Percentiles rank a stretch among this genome's conserved stretches.
These are phyloP conservation scores for Umbelopsis ramanniana DNA, from an alignment of 192 early-diverging fungal genomes.

Conservation along the genomic window DNA sequence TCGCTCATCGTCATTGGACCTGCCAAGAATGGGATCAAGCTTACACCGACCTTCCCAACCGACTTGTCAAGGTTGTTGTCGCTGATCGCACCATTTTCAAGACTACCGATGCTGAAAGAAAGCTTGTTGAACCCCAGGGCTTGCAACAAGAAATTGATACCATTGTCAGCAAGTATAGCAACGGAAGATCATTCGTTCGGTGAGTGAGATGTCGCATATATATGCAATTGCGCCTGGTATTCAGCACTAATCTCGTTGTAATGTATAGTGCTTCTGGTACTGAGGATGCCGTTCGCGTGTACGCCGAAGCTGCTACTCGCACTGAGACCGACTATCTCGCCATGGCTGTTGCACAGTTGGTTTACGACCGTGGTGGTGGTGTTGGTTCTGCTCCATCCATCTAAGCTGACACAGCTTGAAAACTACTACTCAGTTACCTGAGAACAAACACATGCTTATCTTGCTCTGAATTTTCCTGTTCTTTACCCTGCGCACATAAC, in stretches of 20 bases:
- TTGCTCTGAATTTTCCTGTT: no score
- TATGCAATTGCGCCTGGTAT: background rate
- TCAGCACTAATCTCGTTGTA: background rate
- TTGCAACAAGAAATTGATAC: constrained; percentile 87
- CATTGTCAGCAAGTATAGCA: constrained; percentile 80
- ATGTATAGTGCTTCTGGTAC: constrained; percentile 87
- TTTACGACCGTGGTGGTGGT: constrained; percentile 94
- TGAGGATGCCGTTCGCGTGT: constrained; percentile 98
- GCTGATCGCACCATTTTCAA: constrained; percentile 85
- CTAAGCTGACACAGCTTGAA: background rate
- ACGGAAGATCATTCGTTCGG: constrained; percentile 95
- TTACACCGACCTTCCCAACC: constrained; percentile 94
- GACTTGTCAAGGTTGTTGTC: constrained; percentile 96
- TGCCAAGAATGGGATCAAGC: constrained; percentile 88
- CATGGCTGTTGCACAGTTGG: constrained; percentile 85
- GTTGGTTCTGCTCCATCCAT: constrained; percentile 78
- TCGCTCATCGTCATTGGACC: constrained; percentile 81
- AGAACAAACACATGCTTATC: no score
- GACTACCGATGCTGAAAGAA: constrained; percentile 96
- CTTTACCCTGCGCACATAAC: no score
- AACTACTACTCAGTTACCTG: no score
- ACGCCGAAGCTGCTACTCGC: constrained; percentile 96
- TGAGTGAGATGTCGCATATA: constrained; percentile 31
- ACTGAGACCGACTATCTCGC: constrained; percentile 88
- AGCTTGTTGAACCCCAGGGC: constrained; percentile 83